phyloP scores from a whole-genome alignment of 441 rosid species.

The Eruca vesicaria region DNA sequence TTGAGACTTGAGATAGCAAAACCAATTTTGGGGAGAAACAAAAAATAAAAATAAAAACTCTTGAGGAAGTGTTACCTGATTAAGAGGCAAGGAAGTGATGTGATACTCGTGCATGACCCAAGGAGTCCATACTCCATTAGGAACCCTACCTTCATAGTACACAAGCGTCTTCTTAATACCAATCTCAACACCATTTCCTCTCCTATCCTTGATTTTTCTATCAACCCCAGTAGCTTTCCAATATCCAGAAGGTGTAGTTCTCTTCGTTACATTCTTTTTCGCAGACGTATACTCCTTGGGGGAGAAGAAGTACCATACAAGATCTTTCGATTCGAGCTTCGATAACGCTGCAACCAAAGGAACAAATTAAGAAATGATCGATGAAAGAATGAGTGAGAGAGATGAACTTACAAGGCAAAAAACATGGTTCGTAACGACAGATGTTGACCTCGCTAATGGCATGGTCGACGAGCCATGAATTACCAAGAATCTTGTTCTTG shows the following conservation, averaged over 20 bases:
- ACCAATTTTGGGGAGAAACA: background rate
- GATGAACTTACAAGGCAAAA: constrained; percentile 24
- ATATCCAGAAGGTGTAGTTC: constrained; percentile 11
- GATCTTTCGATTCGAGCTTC: constrained; percentile 22
- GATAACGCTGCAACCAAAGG: constrained; percentile 1
- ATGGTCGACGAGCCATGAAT: constrained; percentile 19
- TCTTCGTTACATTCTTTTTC: constrained; percentile 14
- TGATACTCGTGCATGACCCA: constrained; percentile 32
- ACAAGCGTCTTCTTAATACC: constrained; percentile 32
- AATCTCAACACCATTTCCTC: constrained; percentile 6
- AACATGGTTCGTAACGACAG: background rate
- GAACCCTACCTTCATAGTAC: constrained; percentile 1
- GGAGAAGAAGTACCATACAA: constrained; percentile 27
- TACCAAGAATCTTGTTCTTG: constrained; percentile 15
- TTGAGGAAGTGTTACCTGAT: background rate
- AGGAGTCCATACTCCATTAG: constrained; percentile 21
- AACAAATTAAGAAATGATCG: background rate
- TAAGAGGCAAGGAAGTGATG: constrained; percentile 14
- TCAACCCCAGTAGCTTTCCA: constrained; percentile 31
- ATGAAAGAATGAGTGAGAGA: background rate
- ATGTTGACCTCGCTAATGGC: constrained; percentile 28
- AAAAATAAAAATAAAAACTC: background rate
- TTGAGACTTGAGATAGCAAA: background rate
- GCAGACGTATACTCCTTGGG: background rate
- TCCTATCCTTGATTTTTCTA: constrained; percentile 28